phyloP scores from a whole-genome alignment of 805 yeast genomes.

The Candida quercuum region DNA sequence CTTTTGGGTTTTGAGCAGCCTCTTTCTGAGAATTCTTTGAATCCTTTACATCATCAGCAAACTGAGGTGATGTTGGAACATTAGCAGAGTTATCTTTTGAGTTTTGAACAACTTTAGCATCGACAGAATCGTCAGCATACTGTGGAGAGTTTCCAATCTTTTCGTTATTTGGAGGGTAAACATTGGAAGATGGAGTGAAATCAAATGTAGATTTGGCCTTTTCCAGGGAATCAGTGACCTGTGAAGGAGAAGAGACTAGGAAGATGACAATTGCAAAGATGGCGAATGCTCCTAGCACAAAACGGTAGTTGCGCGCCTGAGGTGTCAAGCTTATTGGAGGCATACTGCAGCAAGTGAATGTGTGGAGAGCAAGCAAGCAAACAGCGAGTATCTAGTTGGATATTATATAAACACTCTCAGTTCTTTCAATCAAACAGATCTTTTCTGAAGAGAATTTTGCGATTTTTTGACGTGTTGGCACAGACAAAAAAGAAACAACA shows the following conservation, averaged over 20 bases:
- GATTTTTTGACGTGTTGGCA: no score
- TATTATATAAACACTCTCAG: no score
- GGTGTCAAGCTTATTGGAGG: conserved; percentile 9
- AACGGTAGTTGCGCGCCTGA: conserved; percentile 45
- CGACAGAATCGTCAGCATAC: conserved; percentile 23
- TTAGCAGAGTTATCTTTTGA: not conserved
- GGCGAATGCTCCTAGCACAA: conserved; percentile 44
- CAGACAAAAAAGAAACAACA: no score
- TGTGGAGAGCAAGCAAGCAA: no score
- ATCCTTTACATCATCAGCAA: conserved; percentile 17
- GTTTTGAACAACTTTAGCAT: conserved; percentile 4
- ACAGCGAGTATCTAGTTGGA: no score
- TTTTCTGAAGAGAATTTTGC: no score
- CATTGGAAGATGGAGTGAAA: conserved; percentile 5
- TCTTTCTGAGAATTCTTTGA: conserved; percentile 5
- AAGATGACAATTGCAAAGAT: conserved; percentile 45
- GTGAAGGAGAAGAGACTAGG: conserved; percentile 39
- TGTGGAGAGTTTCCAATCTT: conserved; percentile 19
- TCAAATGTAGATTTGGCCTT: conserved; percentile 19
- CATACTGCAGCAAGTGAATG: no score
- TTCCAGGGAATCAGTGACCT: conserved; percentile 29
- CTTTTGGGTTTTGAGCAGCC: conserved; percentile 20
- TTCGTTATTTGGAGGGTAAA: conserved; percentile 6
- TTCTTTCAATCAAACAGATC: no score
- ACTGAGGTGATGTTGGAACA: conserved; percentile 17